phyloP scores from a whole-genome alignment of 768 basidiomycete species.

The Kwoniella sp. region DNA sequence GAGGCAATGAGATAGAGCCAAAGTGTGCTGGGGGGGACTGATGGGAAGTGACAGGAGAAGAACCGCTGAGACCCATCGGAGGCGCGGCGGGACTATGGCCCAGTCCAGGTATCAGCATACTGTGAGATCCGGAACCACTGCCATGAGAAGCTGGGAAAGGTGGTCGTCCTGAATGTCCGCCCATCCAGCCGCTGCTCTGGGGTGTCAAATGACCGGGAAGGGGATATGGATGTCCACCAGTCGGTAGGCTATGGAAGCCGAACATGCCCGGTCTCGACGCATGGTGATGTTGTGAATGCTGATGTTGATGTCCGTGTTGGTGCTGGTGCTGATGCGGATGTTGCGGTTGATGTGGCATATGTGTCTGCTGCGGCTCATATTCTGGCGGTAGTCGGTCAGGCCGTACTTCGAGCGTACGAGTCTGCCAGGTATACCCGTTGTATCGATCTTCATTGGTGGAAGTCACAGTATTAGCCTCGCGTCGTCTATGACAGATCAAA shows the following conservation, averaged over 20 bases:
- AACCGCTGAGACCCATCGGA: slow-evolving; percentile 21
- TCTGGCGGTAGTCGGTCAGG: slow-evolving; percentile 78
- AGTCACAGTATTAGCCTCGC: neutral
- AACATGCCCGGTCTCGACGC: slow-evolving; percentile 14
- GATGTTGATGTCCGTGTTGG: slow-evolving; percentile 1
- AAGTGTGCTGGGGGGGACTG: slow-evolving; percentile 19
- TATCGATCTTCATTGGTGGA: slow-evolving; percentile 68
- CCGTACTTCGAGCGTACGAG: slow-evolving; percentile 84
- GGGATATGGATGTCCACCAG: slow-evolving; percentile 22
- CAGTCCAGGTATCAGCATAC: slow-evolving; percentile 22
- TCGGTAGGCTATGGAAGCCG: slow-evolving; percentile 32
- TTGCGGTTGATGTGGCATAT: slow-evolving; percentile 15
- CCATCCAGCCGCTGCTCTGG: slow-evolving; percentile 17
- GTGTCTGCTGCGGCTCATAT: slow-evolving; percentile 59
- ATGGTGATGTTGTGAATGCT: slow-evolving; percentile 24
- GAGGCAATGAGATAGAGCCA: slow-evolving; percentile 26
- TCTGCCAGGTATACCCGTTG: slow-evolving; percentile 97
- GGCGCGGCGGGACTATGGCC: slow-evolving; percentile 14
- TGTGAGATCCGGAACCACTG: slow-evolving; percentile 21
- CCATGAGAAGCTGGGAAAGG: slow-evolving; percentile 16
- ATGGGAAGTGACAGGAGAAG: slow-evolving; percentile 24
- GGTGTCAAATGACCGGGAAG: slow-evolving; percentile 30
- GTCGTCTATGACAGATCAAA: slow-evolving; percentile 5
- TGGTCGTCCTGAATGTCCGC: slow-evolving; percentile 15
- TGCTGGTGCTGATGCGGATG: slow-evolving; percentile 1